Conservation (phyloP, 2,329 filamentous ascomycete genomes). For the Apiospora malaysiana region DNA sequence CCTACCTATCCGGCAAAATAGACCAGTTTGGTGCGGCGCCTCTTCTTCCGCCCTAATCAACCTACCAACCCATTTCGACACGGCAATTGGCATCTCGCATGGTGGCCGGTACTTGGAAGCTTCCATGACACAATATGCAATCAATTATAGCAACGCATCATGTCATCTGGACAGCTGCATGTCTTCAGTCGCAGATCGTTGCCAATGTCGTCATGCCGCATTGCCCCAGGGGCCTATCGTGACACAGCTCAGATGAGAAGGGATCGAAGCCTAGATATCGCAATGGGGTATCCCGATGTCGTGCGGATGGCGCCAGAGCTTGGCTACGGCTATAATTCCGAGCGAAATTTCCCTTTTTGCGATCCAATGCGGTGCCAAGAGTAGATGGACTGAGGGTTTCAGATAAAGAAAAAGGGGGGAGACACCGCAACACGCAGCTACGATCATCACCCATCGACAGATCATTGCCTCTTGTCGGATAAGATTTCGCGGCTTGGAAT, state of each 20-base stretch:
- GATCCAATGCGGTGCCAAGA: neutral
- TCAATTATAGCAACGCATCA: too few relatives aligned
- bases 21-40: neutral
- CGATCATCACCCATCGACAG: neutral
- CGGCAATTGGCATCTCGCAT: neutral
- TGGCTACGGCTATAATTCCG: neutral
- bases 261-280: neutral
- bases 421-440: neutral
- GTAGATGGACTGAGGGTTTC: neutral
- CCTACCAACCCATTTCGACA: neutral
- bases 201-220: slow-evolving; percentile 6
- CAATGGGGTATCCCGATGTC: neutral
- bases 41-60: neutral
- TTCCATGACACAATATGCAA: too few relatives aligned
- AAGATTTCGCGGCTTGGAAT: too few relatives aligned
- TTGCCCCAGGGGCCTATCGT: neutral
- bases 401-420: neutral
- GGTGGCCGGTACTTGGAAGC: neutral
- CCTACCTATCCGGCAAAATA: neutral
- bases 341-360: neutral
- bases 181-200: neutral
- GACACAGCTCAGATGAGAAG: neutral
- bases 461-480: too few relatives aligned
- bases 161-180: neutral
- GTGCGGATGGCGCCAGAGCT: neutral